A percentile compares a stretch with the other conserved stretches of the same genome.
Evolutionary conservation across 345 rosid genomes (phyloP).

Genomic region (Erysimum cheiranthoides): DNA sequence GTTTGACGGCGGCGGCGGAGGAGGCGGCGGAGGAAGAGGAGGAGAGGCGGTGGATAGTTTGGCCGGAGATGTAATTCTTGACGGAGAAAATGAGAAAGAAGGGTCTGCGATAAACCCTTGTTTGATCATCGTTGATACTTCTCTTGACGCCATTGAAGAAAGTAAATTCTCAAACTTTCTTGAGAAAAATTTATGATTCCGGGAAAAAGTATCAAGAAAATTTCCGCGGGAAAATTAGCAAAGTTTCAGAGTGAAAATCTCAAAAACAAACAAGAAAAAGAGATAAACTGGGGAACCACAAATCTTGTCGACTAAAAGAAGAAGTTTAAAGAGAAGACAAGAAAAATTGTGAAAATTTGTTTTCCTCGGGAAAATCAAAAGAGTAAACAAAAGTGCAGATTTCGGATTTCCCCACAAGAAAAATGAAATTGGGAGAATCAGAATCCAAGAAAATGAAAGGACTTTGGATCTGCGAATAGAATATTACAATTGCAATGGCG

Average conservation of each 20-base stretch:
- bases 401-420: constrained; percentile 14
- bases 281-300: constrained; percentile 4
- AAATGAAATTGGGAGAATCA: constrained; percentile 33
- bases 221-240: constrained; percentile 36
- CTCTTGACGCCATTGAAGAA: constrained; percentile 68
- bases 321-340: constrained; percentile 31
- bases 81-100: constrained; percentile 70
- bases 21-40: constrained; percentile 43
- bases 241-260: constrained; percentile 6
- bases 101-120: constrained; percentile 82
- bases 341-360: constrained; percentile 37
- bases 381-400: constrained; percentile 22
- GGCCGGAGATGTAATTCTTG: constrained; percentile 46
- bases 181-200: constrained; percentile 20
- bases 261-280: constrained; percentile 20
- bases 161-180: constrained; percentile 30
- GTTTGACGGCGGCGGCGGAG: constrained; percentile 34
- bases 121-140: constrained; percentile 78
- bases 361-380: constrained; percentile 28
- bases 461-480: constrained; percentile 50
- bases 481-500: not conserved
- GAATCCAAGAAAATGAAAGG: constrained; percentile 54
- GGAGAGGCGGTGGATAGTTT: constrained; percentile 54
- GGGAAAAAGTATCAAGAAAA: constrained; percentile 14
- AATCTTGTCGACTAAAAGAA: constrained; percentile 1